phyloP scores from a whole-genome alignment of 495 filamentous ascomycete genomes.

The Xylaria curta region DNA sequence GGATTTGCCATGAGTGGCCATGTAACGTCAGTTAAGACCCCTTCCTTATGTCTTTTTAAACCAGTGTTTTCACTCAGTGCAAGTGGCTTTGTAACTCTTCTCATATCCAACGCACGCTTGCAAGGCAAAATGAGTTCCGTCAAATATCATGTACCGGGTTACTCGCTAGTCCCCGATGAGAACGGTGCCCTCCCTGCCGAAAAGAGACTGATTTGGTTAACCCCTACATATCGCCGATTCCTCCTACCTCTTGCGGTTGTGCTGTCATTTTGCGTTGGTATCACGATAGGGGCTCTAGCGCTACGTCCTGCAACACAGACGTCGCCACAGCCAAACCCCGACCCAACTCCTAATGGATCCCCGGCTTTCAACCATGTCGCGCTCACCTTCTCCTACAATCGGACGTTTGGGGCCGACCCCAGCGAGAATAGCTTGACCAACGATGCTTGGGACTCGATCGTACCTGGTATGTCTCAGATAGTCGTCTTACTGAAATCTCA shows the following conservation, averaged over 20 bases:
- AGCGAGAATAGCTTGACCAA: background rate
- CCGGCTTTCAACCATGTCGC: background rate
- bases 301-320: background rate
- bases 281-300: background rate
- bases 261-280: background rate
- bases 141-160: background rate
- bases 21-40: background rate
- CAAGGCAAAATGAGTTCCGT: background rate
- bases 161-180: constrained; percentile 12
- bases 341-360: background rate
- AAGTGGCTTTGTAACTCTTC: constrained; percentile 4
- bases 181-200: background rate
- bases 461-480: constrained; percentile 2
- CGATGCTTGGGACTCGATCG: constrained; percentile 3
- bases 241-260: background rate
- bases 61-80: background rate
- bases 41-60: background rate
- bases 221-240: background rate
- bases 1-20: constrained; percentile 1
- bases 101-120: background rate
- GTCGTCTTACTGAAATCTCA: background rate
- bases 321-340: background rate
- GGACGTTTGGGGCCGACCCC: constrained; percentile 7
- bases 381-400: constrained; percentile 2
- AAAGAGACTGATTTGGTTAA: background rate